Conservation (phyloP, 2,329 filamentous ascomycete genomes). For the Allantophomopsis lycopodina region DNA sequence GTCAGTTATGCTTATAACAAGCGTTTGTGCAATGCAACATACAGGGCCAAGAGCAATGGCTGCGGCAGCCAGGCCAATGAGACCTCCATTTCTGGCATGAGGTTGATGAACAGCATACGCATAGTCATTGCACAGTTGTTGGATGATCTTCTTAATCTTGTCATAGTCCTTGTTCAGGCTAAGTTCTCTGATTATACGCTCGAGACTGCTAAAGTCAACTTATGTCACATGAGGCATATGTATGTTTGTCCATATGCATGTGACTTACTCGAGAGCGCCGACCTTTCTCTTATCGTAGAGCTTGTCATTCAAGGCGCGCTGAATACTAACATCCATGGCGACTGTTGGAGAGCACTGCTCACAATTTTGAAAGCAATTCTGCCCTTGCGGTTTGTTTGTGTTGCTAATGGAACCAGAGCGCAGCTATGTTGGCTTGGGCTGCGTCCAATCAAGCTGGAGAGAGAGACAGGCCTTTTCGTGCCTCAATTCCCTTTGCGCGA, state of each 20-base stretch:
- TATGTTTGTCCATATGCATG: background rate
- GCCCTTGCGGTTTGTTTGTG: no score
- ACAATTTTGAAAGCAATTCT: no score
- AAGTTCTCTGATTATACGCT: conserved; percentile 78
- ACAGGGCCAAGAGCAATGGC: conserved; percentile 90
- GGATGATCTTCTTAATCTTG: conserved; percentile 73
- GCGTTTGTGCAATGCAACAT: conserved; percentile 24
- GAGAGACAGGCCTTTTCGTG: no score
- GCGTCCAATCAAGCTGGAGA: no score
- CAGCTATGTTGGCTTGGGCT: no score
- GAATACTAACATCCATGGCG: conserved; percentile 75
- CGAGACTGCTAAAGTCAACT: conserved; percentile 44
- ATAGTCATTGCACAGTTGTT: conserved; percentile 95
- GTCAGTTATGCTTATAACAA: background rate
- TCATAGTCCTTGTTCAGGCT: conserved; percentile 65
- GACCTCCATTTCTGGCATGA: conserved; percentile 87
- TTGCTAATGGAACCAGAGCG: background rate
- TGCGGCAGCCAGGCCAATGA: conserved; percentile 89
- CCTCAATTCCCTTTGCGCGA: no score
- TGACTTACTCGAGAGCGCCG: conserved; percentile 78
- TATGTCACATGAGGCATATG: no score
- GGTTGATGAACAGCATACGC: conserved; percentile 95
- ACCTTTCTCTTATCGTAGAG: conserved; percentile 97
- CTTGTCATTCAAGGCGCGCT: conserved; percentile 91
- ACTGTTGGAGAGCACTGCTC: background rate